Percentiles rank a stretch among this genome's conserved stretches.
Conservation (phyloP, 208 protist genomes). For the Leishmania gerbilli region DNA sequence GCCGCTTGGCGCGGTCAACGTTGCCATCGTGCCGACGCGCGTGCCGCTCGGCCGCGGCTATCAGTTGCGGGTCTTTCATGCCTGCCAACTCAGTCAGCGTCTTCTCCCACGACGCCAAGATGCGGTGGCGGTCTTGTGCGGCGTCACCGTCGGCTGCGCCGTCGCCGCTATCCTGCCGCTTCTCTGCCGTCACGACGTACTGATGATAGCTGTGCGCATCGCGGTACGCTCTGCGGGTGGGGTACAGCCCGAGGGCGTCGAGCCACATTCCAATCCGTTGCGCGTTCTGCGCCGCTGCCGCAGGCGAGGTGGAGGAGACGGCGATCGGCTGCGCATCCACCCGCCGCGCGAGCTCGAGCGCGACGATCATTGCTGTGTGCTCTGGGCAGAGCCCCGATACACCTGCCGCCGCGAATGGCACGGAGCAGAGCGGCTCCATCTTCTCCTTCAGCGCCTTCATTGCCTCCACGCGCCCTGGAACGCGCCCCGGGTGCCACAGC, state of each 20-base stretch:
- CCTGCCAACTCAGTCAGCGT: conserved; percentile 25
- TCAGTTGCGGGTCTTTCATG: conserved; percentile 14
- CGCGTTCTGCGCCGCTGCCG: conserved; percentile 45
- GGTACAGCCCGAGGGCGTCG: conserved; percentile 54
- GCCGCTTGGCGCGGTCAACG: not conserved
- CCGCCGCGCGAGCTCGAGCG: conserved; percentile 63
- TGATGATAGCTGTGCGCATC: conserved; percentile 24
- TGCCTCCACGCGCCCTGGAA: conserved; percentile 37
- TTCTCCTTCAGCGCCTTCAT: conserved; percentile 42
- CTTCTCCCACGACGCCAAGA: conserved; percentile 20
- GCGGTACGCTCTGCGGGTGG: conserved; percentile 43
- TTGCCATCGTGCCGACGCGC: conserved; percentile 18
- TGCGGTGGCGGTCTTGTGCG: not conserved
- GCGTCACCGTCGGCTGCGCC: not conserved
- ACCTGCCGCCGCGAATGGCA: conserved; percentile 15
- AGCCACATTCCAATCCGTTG: conserved; percentile 62
- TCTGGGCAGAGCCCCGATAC: conserved; percentile 57
- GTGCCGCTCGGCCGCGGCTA: conserved; percentile 23
- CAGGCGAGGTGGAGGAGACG: conserved; percentile 35
- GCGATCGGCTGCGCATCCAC: conserved; percentile 55
- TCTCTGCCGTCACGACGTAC: not conserved
- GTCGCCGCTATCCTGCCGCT: not conserved
- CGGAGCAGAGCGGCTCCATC: conserved; percentile 17
- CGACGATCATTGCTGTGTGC: conserved; percentile 79
- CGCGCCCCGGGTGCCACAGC: conserved; percentile 68